Evolutionary conservation across 2,329 filamentous ascomycete genomes (phyloP), one percentile per base, ranked within the genome.

Genomic region (Phaeosphaeria sp.): DNA sequence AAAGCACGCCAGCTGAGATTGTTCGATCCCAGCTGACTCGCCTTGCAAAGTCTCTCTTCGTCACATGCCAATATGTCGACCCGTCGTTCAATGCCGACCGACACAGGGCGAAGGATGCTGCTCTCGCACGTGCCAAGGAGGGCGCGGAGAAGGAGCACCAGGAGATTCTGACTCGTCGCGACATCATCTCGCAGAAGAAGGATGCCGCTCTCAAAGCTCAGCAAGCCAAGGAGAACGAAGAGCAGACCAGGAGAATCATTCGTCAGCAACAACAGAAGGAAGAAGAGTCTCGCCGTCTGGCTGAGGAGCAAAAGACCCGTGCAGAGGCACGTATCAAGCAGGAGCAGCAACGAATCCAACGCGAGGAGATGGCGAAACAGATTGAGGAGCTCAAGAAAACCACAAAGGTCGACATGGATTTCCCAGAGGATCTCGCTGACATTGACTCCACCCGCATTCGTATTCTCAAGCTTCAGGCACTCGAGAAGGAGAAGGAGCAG

Each of bases 401-500:
- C 59, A 87, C 90, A 66, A 96, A 96, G 83, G 89, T 97, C 61
- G 92, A 97, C 70, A 84, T 97, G 54, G 90, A 95, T 62, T 91
- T 91, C 65, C 74, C 74, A 2, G 86, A 97, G 56, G 93, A 98
- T 79, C 91, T 89, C 77, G 93, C 92, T 78, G 80, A 82, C 50
- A 75, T 84, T 11, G 81, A 83, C 69, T 80, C 79, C 30, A 72
- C 74, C 50, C 89, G 90, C 64, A 91, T 99, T 69, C 93, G 95
- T 77, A 90, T 91, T 67, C 90, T 99, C 82, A 98, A 98, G 84
- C 87, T 99, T 56, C 90, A 92, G 60, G 94, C 97, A 79, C 87
- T 99, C 11, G 95, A 98, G 82, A 93, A 94, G 70, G 95, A 98
- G 84, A 99, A 98, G 89, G 96, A 94, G 73, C 93, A 95, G 74